Conservation (phyloP, 2,329 filamentous ascomycete species). For the Erysiphe neolycopersici region DNA sequence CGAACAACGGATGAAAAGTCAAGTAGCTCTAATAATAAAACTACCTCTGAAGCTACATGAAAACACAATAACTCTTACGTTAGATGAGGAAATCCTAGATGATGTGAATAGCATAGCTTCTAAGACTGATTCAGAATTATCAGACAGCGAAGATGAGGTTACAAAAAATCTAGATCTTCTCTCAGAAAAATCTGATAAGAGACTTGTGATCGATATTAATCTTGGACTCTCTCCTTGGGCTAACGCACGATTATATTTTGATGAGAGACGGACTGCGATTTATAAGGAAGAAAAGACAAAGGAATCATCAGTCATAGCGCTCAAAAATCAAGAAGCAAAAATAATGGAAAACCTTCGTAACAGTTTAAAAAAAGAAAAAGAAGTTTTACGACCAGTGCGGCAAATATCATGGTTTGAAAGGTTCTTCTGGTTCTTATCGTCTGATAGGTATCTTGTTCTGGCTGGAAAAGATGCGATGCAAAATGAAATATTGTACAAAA, state of each 20-base stretch:
- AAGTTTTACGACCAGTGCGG: constrained; percentile 56
- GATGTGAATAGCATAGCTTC: constrained; percentile 25
- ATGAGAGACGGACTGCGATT: constrained; percentile 59
- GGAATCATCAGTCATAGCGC: constrained; percentile 51
- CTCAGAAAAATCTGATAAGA: constrained; percentile 23
- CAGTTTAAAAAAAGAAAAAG: constrained; percentile 74
- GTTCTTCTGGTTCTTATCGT: constrained; percentile 84
- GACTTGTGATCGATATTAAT: constrained; percentile 57
- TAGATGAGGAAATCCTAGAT: constrained; percentile 36
- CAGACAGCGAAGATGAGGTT: constrained; percentile 21
- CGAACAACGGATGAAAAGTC: constrained; percentile 56
- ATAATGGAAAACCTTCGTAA: constrained; percentile 68
- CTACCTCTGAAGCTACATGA: constrained; percentile 74
- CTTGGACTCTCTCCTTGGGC: constrained; percentile 60
- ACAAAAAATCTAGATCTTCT: constrained; percentile 5
- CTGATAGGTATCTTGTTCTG: constrained; percentile 79
- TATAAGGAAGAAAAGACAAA: constrained; percentile 72
- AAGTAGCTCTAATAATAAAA: constrained; percentile 67
- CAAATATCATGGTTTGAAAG: constrained; percentile 92
- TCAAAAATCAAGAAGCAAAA: constrained; percentile 78
- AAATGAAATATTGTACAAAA: constrained; percentile 73
- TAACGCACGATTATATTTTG: constrained; percentile 80
- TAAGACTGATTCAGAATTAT: constrained; percentile 38
- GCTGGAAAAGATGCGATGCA: constrained; percentile 74
- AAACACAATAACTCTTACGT: constrained; percentile 56